Percentiles rank a stretch among this genome's conserved stretches.
Conservation (phyloP, 2,329 filamentous ascomycete species). For the Paecilomyces niveus region DNA sequence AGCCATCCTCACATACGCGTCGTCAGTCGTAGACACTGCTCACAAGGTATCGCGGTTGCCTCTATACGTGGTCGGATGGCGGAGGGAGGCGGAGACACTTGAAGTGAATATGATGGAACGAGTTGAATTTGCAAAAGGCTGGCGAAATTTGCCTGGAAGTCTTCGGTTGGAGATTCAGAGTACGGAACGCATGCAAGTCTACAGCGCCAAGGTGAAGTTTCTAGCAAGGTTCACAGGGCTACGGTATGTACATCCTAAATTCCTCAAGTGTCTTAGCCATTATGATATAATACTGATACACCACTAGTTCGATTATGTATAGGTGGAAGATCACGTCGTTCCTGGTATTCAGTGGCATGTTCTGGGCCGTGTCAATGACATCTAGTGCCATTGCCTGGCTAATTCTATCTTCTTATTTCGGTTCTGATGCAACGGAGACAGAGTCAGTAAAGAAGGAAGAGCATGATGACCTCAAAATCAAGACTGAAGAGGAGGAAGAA, state of each 20-base stretch:
- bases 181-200: slow-evolving; percentile 66
- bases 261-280: background rate
- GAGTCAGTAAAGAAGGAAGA: slow-evolving; percentile 20
- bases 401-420: slow-evolving; percentile 40
- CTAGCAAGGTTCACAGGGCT: slow-evolving; percentile 70
- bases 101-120: slow-evolving; percentile 66
- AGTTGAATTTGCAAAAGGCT: slow-evolving; percentile 56
- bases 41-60: slow-evolving; percentile 58
- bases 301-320: slow-evolving; percentile 70
- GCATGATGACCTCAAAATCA: background rate
- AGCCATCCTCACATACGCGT: slow-evolving; percentile 72
- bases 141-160: slow-evolving; percentile 46
- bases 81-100: slow-evolving; percentile 57
- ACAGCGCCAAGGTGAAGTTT: slow-evolving; percentile 61
- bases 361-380: slow-evolving; percentile 70
- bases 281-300: slow-evolving; percentile 11
- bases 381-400: slow-evolving; percentile 62
- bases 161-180: slow-evolving; percentile 64
- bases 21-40: slow-evolving; percentile 58
- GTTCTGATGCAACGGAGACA: slow-evolving; percentile 9
- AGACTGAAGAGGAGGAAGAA: slow-evolving; percentile 1
- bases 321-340: slow-evolving; percentile 67
- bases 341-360: slow-evolving; percentile 58
- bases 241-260: slow-evolving; percentile 33
- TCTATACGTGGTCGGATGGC: slow-evolving; percentile 61